Evolutionary conservation across 2,329 filamentous ascomycete genomes (phyloP).

Genomic region (Aspergillus ochraceus): DNA sequence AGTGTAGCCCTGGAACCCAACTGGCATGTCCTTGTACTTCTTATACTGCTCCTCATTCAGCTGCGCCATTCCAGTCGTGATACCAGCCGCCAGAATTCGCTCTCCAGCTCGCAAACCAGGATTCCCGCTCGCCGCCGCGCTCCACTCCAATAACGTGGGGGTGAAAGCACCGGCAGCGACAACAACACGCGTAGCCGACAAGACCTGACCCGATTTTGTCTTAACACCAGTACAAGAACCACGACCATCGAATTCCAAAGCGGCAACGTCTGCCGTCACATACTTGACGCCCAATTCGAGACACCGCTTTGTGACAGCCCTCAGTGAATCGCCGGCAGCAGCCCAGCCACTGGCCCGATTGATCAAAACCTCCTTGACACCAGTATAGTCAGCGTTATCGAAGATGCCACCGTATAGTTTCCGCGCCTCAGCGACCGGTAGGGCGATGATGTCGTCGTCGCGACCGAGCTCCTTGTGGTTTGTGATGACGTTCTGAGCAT

Average conservation of each 20-base stretch:
- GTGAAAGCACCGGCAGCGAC: conserved; percentile 36
- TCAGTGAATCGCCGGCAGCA: conserved; percentile 60
- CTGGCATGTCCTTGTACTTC: conserved; percentile 44
- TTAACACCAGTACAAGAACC: conserved; percentile 40
- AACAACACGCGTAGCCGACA: conserved; percentile 29
- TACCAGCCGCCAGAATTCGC: conserved; percentile 50
- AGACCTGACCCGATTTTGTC: conserved; percentile 22
- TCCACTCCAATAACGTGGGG: conserved; percentile 43
- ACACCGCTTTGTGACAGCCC: conserved; percentile 54
- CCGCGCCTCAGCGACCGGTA: conserved; percentile 55
- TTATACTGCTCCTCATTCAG: conserved; percentile 40
- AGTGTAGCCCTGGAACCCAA: conserved; percentile 48
- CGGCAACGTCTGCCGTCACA: conserved; percentile 42
- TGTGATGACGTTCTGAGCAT: conserved; percentile 50
- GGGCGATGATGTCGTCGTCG: conserved; percentile 46
- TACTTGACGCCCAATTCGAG: conserved; percentile 61
- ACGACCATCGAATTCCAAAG: conserved; percentile 49
- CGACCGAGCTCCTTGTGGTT: conserved; percentile 53
- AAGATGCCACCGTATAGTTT: conserved; percentile 60
- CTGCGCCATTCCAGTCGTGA: conserved; percentile 50
- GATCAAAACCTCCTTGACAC: conserved; percentile 57
- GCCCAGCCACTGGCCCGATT: conserved; percentile 65
- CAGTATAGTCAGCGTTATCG: conserved; percentile 59
- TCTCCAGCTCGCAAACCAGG: conserved; percentile 51
- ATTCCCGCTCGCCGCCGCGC: conserved; percentile 41